These are phyloP conservation scores for Vitis amurensis DNA, from an alignment of 164 flowering plant genomes.

Conservation along the genomic window DNA sequence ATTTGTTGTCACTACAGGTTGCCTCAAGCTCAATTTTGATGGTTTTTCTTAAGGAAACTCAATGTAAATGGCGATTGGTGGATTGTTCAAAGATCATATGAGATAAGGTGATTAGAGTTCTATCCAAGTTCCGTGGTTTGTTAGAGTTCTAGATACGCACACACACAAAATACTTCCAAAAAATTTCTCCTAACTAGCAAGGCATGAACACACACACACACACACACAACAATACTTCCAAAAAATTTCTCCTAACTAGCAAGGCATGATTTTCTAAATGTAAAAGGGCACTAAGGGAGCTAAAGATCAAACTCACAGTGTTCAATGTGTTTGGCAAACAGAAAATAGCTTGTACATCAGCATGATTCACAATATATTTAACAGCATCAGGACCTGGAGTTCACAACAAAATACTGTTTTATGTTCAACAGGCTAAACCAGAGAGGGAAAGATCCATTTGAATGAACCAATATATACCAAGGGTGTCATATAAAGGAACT, in stretches of 20 bases:
- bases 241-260: not conserved
- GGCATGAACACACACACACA: too few relatives aligned
- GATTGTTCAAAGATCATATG: too few relatives aligned
- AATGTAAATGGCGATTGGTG: too few relatives aligned
- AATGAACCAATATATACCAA: slow-evolving; percentile 39
- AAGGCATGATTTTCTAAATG: not conserved
- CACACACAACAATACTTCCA: not conserved
- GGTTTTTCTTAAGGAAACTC: too few relatives aligned
- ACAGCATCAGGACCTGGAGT: slow-evolving; percentile 76
- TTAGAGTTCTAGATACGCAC: too few relatives aligned
- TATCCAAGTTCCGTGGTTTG: too few relatives aligned
- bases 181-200: too few relatives aligned
- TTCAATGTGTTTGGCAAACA: slow-evolving; percentile 69
- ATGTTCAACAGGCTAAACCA: not conserved
- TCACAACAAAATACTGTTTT: not conserved
- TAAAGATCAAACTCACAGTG: slow-evolving; percentile 46
- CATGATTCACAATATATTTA: slow-evolving; percentile 65
- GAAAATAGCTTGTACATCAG: slow-evolving; percentile 64
- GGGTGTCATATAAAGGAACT: slow-evolving; percentile 76
- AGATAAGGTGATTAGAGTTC: too few relatives aligned
- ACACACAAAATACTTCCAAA: too few relatives aligned
- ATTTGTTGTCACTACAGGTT: too few relatives aligned
- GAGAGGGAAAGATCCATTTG: not conserved
- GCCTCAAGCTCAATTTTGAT: too few relatives aligned
- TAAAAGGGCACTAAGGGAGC: not conserved